Conservation (phyloP, 352 stramenopile species). For the Pythium pectinolyticum region DNA sequence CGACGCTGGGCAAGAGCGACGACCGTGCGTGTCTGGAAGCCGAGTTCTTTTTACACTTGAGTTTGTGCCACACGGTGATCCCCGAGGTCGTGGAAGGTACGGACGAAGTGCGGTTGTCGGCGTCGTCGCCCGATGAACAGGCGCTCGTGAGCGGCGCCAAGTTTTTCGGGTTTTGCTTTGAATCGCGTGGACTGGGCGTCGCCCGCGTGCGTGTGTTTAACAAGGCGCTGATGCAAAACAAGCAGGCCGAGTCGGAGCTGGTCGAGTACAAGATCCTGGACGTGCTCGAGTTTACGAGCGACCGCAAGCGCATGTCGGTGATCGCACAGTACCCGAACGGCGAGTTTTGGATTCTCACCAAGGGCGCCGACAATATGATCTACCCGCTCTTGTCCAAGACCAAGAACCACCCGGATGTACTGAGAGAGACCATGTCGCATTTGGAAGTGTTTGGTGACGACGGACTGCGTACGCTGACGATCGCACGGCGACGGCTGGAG, state of each 20-base stretch:
- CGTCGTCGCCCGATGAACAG: constrained; percentile 87
- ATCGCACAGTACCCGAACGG: constrained; percentile 71
- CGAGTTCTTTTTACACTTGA: constrained; percentile 85
- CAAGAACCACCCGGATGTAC: constrained; percentile 54
- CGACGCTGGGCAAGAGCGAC: constrained; percentile 43
- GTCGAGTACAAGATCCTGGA: constrained; percentile 88
- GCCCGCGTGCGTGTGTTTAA: constrained; percentile 60
- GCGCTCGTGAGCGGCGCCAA: constrained; percentile 87
- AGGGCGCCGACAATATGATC: constrained; percentile 94
- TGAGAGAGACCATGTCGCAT: constrained; percentile 62
- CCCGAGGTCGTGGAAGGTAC: constrained; percentile 53
- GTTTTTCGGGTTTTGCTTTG: constrained; percentile 76
- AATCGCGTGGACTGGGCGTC: constrained; percentile 60
- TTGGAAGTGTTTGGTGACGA: constrained; percentile 82
- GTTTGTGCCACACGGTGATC: constrained; percentile 82
- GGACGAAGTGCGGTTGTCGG: constrained; percentile 61
- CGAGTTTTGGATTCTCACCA: constrained; percentile 71
- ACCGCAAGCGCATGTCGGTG: constrained; percentile 81
- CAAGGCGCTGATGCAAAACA: constrained; percentile 43
- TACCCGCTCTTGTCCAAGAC: constrained; percentile 71
- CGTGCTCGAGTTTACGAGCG: constrained; percentile 96
- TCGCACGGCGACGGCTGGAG: constrained; percentile 59
- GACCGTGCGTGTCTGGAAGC: constrained; percentile 42
- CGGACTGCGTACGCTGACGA: constrained; percentile 82
- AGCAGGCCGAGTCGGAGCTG: constrained; percentile 38